Base-by-base conservation (phyloP, 495 filamentous ascomycete genomes). In the Aspergillus carlsbadensis region DNA sequence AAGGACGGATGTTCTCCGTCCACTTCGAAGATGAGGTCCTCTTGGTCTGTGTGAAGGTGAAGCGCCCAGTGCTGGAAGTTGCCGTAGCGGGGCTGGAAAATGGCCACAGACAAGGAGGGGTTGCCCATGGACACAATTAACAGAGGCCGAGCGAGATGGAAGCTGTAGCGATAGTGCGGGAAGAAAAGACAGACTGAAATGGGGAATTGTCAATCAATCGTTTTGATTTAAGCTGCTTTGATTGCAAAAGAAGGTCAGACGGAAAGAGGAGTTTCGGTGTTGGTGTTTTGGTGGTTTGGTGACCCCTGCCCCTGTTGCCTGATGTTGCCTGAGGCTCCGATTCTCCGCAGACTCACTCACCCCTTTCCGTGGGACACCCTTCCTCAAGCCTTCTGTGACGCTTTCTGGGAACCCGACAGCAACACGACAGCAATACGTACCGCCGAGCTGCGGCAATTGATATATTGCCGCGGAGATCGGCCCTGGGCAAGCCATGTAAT, bases 1-100 rank as follows among this genome's bases (percentile, higher is more conserved):
- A 66, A 66, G 14, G 24, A 20, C 1, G 60, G 64, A 36, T 64
- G 57, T 18, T 67, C 49, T 43, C 64, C 61, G 15, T 49, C 49
- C 10, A 67, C 61, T 50, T 64, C 61, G 41, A 60, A 64, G 40
- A 62, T 56, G 22, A 54, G 21, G 17, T 52, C 18, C 21, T 58
- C 55, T 8, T n/a, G 35, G 24, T 54, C 47, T 7, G 46, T 56
- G 35, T 67, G 44, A 5, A 66, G 44, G 24, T 62, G 53, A 0
- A 67, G 37, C 13, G 58, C 56, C 61, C 61, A 67, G 26, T 67
- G 53, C 14, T 50, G 45, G 47, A 56, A 62, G 37, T 64, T 64
- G 46, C 64, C 58, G 36, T 60, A 63, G 18, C 54, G 54, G 6
- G 63, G 63, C 13, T 47, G 43, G 21, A 53, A 62, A 29, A 66